phyloP scores from a whole-genome alignment of 805 yeast species.

The Ogataea paraovalis region DNA sequence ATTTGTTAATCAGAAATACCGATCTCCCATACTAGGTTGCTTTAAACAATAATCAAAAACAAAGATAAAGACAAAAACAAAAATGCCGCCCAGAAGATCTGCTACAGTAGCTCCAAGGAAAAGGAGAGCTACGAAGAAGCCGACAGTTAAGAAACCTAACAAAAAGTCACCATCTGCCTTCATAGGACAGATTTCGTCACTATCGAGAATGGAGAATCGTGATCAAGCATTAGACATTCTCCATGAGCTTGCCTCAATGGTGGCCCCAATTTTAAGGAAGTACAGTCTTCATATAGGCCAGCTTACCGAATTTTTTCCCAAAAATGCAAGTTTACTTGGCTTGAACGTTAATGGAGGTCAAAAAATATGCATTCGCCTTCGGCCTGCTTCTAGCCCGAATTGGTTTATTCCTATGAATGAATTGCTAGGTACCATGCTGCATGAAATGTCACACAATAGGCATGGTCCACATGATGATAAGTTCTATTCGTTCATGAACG shows the following conservation, averaged over 20 bases:
- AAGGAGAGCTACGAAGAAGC: slow-evolving; percentile 1
- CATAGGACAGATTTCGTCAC: slow-evolving; percentile 38
- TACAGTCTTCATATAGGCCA: slow-evolving; percentile 61
- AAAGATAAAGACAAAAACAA: no score
- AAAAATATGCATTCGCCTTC: slow-evolving; percentile 65
- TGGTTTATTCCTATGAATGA: slow-evolving; percentile 60
- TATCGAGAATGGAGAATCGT: slow-evolving; percentile 38
- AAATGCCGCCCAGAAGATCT: not conserved
- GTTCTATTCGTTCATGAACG: slow-evolving; percentile 66
- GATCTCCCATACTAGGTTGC: no score
- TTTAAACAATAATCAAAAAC: no score
- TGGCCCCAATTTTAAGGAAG: slow-evolving; percentile 74
- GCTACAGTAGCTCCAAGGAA: slow-evolving; percentile 1
- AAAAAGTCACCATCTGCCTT: slow-evolving; percentile 31
- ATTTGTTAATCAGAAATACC: no score
- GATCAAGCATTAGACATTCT: slow-evolving; percentile 56
- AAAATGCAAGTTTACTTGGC: slow-evolving; percentile 61
- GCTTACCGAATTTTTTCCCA: slow-evolving; percentile 81
- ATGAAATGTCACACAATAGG: slow-evolving; percentile 79
- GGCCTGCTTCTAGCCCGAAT: slow-evolving; percentile 50
- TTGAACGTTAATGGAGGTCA: slow-evolving; percentile 76
- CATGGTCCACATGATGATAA: slow-evolving; percentile 75
- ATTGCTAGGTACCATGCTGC: slow-evolving; percentile 78
- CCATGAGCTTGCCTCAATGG: slow-evolving; percentile 63
- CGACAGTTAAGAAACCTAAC: slow-evolving; percentile 8